phyloP scores from a whole-genome alignment of 2,329 filamentous ascomycete species.

The Dothistroma septosporum region DNA sequence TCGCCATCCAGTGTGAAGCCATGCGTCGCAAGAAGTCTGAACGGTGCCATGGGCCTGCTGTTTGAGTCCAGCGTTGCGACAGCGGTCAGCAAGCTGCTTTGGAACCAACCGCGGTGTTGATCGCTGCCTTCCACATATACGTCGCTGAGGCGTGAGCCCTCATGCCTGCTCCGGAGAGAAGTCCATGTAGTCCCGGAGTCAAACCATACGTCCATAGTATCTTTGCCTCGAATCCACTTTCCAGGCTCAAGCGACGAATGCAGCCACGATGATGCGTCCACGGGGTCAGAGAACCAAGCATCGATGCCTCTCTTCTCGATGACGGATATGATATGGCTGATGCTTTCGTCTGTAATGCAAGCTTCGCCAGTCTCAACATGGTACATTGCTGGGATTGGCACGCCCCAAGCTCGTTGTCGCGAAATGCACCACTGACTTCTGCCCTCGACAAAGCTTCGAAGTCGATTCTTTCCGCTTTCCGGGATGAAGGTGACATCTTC shows the following conservation, averaged over 20 bases:
- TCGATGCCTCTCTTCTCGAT: constrained; percentile 77
- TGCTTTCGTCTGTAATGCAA: constrained; percentile 71
- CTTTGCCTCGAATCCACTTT: constrained; percentile 69
- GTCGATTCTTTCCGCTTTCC: constrained; percentile 63
- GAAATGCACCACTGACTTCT: constrained; percentile 98
- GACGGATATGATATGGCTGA: constrained; percentile 77
- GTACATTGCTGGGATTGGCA: constrained; percentile 90
- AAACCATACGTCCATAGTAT: constrained; percentile 99
- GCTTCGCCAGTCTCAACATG: constrained; percentile 58
- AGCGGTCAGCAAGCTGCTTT: constrained; percentile 86
- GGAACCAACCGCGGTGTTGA: constrained; percentile 97
- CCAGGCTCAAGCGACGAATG: constrained; percentile 56
- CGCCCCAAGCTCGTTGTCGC: constrained; percentile 89
- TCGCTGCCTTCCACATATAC: constrained; percentile 92
- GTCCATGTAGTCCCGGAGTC: constrained; percentile 96
- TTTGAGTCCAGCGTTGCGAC: constrained; percentile 59
- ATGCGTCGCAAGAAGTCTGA: constrained; percentile 86
- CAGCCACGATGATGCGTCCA: constrained; percentile 74
- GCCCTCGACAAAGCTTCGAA: constrained; percentile 81
- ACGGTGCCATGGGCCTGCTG: constrained; percentile 58
- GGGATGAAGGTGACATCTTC: constrained; percentile 74
- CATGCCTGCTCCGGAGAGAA: constrained; percentile 38
- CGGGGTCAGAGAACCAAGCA: constrained; percentile 85
- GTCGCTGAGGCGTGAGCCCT: constrained; percentile 58
- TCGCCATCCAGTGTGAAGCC: constrained; percentile 86